Evolutionary conservation across 805 yeast genomes (phyloP).

Genomic region (Pichia nakasei): DNA sequence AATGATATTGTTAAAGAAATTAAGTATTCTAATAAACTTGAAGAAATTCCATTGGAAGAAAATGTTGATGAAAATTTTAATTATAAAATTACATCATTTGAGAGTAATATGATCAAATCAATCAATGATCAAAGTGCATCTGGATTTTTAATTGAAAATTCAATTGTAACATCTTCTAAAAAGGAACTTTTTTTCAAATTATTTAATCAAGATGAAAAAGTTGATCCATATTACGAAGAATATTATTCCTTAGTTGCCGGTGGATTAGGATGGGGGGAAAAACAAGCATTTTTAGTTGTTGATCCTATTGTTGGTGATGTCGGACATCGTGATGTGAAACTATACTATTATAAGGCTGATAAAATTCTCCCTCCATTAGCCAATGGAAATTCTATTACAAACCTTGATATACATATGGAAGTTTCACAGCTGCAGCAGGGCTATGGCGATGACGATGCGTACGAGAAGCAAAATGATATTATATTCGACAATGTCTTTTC

Average conservation of each 20-base stretch:
- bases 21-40: conserved; percentile 8
- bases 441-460: conserved; percentile 3
- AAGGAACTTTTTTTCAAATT: conserved; percentile 19
- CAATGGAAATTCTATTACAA: background rate
- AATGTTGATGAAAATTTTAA: conserved; percentile 11
- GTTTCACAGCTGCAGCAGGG: conserved; percentile 17
- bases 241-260: conserved; percentile 57
- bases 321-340: conserved; percentile 13
- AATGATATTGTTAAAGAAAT: background rate
- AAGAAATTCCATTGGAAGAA: conserved; percentile 10
- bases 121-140: conserved; percentile 53
- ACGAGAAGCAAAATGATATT: background rate
- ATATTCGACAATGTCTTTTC: conserved; percentile 20
- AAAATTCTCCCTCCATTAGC: background rate
- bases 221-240: conserved; percentile 12
- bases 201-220: conserved; percentile 1
- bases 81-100: conserved; percentile 38
- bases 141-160: conserved; percentile 39
- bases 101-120: conserved; percentile 51
- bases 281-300: conserved; percentile 55
- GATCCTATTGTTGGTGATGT: conserved; percentile 44
- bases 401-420: conserved; percentile 9
- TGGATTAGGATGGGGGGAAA: conserved; percentile 71
- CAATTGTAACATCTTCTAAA: conserved; percentile 22
- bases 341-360: conserved; percentile 13